Percentiles rank a stretch among this genome's conserved stretches.
These are phyloP conservation scores for Trametes cubensis DNA, from an alignment of 768 basidiomycete species.

Conservation along the genomic window DNA sequence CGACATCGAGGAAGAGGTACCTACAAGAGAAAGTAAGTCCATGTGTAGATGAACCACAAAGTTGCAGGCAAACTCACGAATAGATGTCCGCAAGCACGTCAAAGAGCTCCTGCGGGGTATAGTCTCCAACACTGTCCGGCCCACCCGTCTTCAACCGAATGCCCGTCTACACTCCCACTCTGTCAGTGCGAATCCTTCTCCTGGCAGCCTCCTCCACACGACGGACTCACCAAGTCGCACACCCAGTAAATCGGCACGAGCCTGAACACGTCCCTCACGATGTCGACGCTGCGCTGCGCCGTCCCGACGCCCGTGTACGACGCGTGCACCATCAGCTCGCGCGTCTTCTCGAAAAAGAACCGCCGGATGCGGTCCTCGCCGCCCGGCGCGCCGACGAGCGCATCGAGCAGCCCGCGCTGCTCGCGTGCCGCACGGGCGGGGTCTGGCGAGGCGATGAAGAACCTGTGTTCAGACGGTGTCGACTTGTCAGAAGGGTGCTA, in stretches of 20 bases:
- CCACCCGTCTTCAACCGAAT: slow-evolving; percentile 64
- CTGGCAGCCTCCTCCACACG: background rate
- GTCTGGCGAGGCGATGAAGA: slow-evolving; percentile 61
- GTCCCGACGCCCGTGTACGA: slow-evolving; percentile 63
- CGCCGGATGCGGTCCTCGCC: slow-evolving; percentile 51
- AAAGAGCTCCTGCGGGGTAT: slow-evolving; percentile 64
- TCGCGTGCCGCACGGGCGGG: slow-evolving; percentile 44
- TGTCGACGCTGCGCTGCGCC: slow-evolving; percentile 57
- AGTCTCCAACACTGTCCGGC: slow-evolving; percentile 54
- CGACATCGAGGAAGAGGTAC: slow-evolving; percentile 76
- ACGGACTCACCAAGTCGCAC: slow-evolving; percentile 59
- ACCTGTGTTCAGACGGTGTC: slow-evolving; percentile 43
- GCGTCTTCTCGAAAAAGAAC: slow-evolving; percentile 70
- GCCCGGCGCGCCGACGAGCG: slow-evolving; percentile 51
- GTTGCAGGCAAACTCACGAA: too few relatives aligned
- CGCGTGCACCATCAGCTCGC: slow-evolving; percentile 52
- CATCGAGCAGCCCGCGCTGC: slow-evolving; percentile 48
- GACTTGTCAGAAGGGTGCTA: background rate
- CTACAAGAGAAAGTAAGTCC: slow-evolving; percentile 40
- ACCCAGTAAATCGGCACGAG: slow-evolving; percentile 72
- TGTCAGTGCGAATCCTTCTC: slow-evolving; percentile 1
- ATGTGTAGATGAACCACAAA: too few relatives aligned
- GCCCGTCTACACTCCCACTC: slow-evolving; percentile 54
- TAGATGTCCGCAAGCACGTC: slow-evolving; percentile 72
- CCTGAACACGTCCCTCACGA: slow-evolving; percentile 70